Evolutionary conservation across 768 basidiomycete species (phyloP).

Genomic region (Paxillus ammoniavirescens): DNA sequence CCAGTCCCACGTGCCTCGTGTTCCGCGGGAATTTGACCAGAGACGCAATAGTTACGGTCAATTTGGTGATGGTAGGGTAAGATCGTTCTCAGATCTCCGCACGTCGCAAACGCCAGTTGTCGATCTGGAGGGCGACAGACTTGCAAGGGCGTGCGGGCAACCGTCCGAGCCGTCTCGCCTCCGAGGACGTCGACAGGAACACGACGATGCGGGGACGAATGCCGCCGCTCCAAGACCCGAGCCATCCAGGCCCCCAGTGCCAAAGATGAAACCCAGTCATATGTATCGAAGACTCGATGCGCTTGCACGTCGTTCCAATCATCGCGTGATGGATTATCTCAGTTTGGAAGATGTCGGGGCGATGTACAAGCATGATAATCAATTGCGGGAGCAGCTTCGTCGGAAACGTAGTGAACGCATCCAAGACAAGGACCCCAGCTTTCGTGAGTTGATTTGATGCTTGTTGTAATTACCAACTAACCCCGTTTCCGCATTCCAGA

Average conservation of each 20-base stretch:
- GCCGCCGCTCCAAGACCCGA: not conserved
- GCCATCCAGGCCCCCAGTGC: conserved; percentile 10
- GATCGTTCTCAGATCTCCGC: conserved; percentile 23
- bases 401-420: conserved; percentile 16
- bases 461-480: not conserved
- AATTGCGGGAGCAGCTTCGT: conserved; percentile 24
- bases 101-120: conserved; percentile 18
- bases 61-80: conserved; percentile 14
- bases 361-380: conserved; percentile 15
- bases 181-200: not conserved
- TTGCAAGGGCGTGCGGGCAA: conserved; percentile 30
- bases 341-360: conserved; percentile 20
- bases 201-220: not conserved
- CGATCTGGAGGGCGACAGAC: conserved; percentile 28
- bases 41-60: conserved; percentile 13
- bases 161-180: conserved; percentile 1
- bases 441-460: conserved; percentile 21
- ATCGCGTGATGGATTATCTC: conserved; percentile 29
- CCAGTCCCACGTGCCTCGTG: conserved; percentile 8
- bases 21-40: conserved; percentile 1
- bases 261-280: conserved; percentile 17
- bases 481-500: conserved; percentile 19
- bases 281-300: conserved; percentile 28
- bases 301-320: conserved; percentile 18
- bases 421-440: conserved; percentile 21